Evolutionary conservation across 1,284 basidiomycete genomes (phyloP), one percentile per base, ranked within the genome.

Genomic region (Sporisorium exsertum): DNA sequence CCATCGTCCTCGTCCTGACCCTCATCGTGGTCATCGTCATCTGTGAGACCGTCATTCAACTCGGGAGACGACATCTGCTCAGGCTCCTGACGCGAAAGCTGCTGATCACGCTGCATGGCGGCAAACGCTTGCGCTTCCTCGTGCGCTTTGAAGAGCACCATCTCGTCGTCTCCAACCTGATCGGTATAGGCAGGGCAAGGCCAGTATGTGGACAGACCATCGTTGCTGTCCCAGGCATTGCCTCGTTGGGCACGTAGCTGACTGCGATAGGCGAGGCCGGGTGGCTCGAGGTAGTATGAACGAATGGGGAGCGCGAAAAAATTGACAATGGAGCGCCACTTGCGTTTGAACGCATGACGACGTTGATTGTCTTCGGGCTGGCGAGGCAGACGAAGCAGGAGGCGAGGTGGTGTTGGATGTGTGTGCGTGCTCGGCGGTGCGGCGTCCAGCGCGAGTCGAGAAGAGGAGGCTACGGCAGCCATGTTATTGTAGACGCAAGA

Each of bases 261-360:
- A 3, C 58, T 43, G 9, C 69, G 69, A 27, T 77, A 72, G 10
- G 68, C 49, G 0, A 32, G 12, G 8, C 69, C 69, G 0, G 74
- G 69, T 4, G 69, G 69, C 26, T 69, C 64, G 20, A 68, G 69
- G 55, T 77, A 77, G 62, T 77, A 72, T 9, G 70, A 40, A 12
- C 74, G 69, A n/a, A 77, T 77, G 26, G 74, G 74, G 13, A 77
- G 74, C 1, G 74, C 74, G 52, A 77, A 77, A 47, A 77, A 72
- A 65, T 77, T 68, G 58, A 77, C 65, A 16, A 77, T 27, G 26
- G 62, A 65, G 9, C 63, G 63, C 74, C 74, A 77, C 42, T 72
- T 77, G 58, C 58, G 60, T 49, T 69, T 77, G 61, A 76, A 37
- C 1, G 73, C 63, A 32, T 74, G 58, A 8, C 58, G 60, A 12